A percentile compares a stretch with the other conserved stretches of the same genome.
phyloP scores from a whole-genome alignment of 1,139 yeast species.

The Sugiyamaella sp. region DNA sequence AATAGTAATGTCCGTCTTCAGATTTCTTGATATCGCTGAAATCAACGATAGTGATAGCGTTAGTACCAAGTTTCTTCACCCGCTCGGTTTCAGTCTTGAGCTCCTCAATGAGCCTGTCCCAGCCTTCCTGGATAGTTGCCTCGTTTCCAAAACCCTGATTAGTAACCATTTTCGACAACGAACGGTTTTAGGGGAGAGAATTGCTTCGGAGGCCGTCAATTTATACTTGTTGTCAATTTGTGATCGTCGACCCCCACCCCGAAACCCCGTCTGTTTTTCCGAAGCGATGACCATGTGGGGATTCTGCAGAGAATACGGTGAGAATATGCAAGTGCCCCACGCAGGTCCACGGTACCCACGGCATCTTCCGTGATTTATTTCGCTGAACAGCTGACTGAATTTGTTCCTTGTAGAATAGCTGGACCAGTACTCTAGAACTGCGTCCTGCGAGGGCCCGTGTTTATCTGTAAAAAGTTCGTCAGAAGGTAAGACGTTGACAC shows the following conservation, averaged over 20 bases:
- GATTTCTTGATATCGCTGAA: slow-evolving; percentile 25
- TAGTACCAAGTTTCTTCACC: slow-evolving; percentile 33
- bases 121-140: slow-evolving; percentile 29
- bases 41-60: slow-evolving; percentile 30
- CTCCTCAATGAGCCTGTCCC: slow-evolving; percentile 39
- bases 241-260: slow-evolving; percentile 6
- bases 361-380: not conserved
- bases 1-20: slow-evolving; percentile 15
- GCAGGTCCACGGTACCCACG: not conserved
- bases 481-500: not conserved
- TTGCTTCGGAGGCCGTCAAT: not conserved
- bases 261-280: slow-evolving; percentile 13
- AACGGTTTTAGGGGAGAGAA: not conserved
- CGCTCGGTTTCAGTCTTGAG: slow-evolving; percentile 35
- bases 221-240: not conserved
- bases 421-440: no score
- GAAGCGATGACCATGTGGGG: slow-evolving; percentile 12
- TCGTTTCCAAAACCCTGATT: slow-evolving; percentile 6
- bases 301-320: not conserved
- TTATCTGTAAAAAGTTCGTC: no score
- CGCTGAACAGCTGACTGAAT: no score
- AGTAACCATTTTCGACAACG: slow-evolving; percentile 8
- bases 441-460: no score
- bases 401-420: no score
- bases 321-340: not conserved